A percentile compares a stretch with the other conserved stretches of the same genome.
Evolutionary conservation across 2,329 filamentous ascomycete species (phyloP).

Genomic region (Aspergillus awamori): DNA sequence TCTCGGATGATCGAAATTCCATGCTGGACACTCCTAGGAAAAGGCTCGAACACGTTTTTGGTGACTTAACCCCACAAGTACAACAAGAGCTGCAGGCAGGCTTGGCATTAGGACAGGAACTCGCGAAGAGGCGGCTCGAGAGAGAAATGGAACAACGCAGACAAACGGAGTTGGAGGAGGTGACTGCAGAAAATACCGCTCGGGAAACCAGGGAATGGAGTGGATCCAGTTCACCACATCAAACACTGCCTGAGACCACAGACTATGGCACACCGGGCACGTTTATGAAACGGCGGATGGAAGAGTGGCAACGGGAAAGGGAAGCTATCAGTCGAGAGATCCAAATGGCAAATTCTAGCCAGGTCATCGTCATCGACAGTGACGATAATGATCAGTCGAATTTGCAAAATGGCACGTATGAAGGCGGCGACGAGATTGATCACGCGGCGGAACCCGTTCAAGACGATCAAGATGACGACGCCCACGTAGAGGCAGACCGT

Average conservation of each 20-base stretch:
- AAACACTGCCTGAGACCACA: neutral
- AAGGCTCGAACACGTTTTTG: conserved; percentile 40
- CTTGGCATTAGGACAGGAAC: conserved; percentile 46
- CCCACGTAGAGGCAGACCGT: conserved; percentile 19
- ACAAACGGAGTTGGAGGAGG: conserved; percentile 4
- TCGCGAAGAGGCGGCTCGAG: conserved; percentile 40
- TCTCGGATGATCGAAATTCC: conserved; percentile 14
- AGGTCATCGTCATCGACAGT: conserved; percentile 50
- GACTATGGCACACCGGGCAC: conserved; percentile 20
- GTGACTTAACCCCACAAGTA: conserved; percentile 41
- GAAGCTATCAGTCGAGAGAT: conserved; percentile 49
- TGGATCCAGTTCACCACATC: conserved; percentile 16
- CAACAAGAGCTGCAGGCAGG: conserved; percentile 46
- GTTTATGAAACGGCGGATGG: conserved; percentile 38
- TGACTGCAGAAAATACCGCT: conserved; percentile 1
- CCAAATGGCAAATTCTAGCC: conserved; percentile 44
- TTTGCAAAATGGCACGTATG: conserved; percentile 2
- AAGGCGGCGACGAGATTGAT: conserved; percentile 8
- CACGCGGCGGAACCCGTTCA: conserved; percentile 6
- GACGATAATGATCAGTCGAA: conserved; percentile 32
- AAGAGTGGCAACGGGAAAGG: conserved; percentile 50
- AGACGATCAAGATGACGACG: conserved; percentile 18
- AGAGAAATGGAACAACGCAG: conserved; percentile 15
- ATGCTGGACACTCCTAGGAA: conserved; percentile 28
- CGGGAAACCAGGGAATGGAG: conserved; percentile 7